Evolutionary conservation across 306 rosid genomes (phyloP), one percentile per base, ranked within the genome.

Genomic region (Crotalaria pallida): DNA sequence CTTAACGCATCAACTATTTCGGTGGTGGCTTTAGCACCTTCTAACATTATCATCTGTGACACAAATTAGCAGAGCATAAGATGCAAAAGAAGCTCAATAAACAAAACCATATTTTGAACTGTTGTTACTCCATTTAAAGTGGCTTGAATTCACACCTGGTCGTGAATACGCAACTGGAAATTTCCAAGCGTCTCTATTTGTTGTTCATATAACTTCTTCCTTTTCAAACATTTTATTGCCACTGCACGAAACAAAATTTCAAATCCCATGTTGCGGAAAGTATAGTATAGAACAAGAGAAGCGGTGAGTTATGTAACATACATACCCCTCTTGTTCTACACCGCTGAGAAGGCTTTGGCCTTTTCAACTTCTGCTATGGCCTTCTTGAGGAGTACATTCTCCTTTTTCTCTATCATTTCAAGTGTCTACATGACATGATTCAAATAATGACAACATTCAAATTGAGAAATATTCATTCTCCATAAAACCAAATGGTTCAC

Each of bases 321-420:
- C 80, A 74, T 88, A 91, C 99, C 92, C 76, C 88, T 75, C 65
- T 94, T 94, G 79, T 94, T 94, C 86, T 94, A 91, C 55, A 83
- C 82, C 83, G 81, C 87, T 11, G 96, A 87, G 75, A 76, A 89
- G 10, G 91, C 99, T 71, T 94, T 94, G 43, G 99, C 99, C 84
- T 72, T 94, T 72, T 91, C 99, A 75, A 94, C 91, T 79, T 94
- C 99, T 0, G 84, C 82, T 1, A 83, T 11, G 50, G 93, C 96
- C 84, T 91, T 94, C 71, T 91, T 94, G 47, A 84, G 69, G 50
- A 94, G 89, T n/a, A 94, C 97, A 49, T 91, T 94, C 81, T 94
- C 99, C 88, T 94, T 94, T 82, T 94, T 94, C 86, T 94, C 99
- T n/a, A 94, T 88, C 99, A 94, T 91, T 83, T 94, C 99, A 58